Base-by-base conservation (phyloP, 169 alveolate species). In the Cryptosporidium sp. region DNA sequence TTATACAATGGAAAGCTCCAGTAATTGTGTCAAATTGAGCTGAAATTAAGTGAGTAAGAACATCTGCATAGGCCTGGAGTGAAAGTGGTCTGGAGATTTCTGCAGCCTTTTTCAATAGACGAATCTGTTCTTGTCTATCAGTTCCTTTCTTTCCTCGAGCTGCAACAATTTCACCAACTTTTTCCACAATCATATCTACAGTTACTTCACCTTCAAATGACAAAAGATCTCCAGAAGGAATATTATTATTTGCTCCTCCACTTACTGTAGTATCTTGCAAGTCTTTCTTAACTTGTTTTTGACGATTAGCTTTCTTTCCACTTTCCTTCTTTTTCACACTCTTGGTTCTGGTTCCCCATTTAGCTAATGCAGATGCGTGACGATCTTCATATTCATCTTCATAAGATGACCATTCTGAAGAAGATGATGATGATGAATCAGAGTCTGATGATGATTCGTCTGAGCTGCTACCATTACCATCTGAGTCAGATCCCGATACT, bases 141-240 rank as follows among this genome's bases (percentile, higher is more conserved):
- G 95, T 95, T 21, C 98, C 98, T 29, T 96, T 87, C 68, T 96
- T 93, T 14, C 98, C 98, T 37, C 98, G 92, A 7, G 85, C 87
- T 35, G 85, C 87, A 5, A 85, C 84, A 29, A 85, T 85, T 75
- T 85, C 92, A 26, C 80, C 86, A 1, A 75, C 86, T 71, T 93
- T 95, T 80, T 95, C 97, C 7, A 95, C 94, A 5, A 96, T 94
- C 70, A 95, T 86, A 91, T 94, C 95, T 18, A 96, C 96, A 31
- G 95, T 93, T 58, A 96, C 93, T 48, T 91, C 94, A 1, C 94
- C 97, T 45, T 91, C 97, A 42, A 94, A 71, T 31, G 96, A 68
- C 85, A 94, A 91, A 23, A 92, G 94, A 69, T 94, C 92, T 35
- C 92, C 95, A 31, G 94, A 89, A 73, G 94, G 92, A 21, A 92